These are phyloP conservation scores for Candida peoriensis DNA, from an alignment of 805 yeast species.

Conservation along the genomic window DNA sequence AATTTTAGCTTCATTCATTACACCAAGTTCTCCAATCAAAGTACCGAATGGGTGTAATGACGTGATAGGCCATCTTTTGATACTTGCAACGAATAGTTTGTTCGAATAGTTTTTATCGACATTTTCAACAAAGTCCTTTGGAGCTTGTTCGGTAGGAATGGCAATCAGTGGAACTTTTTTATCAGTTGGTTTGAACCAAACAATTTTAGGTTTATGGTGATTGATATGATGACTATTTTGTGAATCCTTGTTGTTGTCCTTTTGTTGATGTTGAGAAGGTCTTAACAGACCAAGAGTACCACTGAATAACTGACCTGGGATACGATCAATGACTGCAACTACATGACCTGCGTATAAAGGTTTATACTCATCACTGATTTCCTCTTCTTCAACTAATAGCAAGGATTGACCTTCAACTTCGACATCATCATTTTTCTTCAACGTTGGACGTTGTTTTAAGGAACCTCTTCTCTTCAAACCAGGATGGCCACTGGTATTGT, in stretches of 20 bases:
- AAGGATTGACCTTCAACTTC: conserved; percentile 98
- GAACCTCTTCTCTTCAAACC: conserved; percentile 78
- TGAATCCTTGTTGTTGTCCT: conserved; percentile 5
- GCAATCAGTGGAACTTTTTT: conserved; percentile 97
- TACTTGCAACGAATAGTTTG: conserved; percentile 86
- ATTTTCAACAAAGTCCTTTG: conserved; percentile 89
- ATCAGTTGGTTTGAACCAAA: conserved; percentile 98
- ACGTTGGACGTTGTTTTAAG: conserved; percentile 90
- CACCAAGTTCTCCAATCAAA: conserved; percentile 79
- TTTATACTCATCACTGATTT: conserved; percentile 84
- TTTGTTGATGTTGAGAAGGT: conserved; percentile 78
- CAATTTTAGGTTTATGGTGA: conserved; percentile 74
- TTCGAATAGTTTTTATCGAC: conserved; percentile 73
- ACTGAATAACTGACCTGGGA: conserved; percentile 92
- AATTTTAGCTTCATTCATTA: conserved; percentile 66
- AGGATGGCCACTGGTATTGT: conserved; percentile 28
- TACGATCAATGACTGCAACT: conserved; percentile 95
- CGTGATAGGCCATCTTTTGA: conserved; percentile 98
- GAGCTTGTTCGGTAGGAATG: conserved; percentile 98
- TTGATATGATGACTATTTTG: conserved; percentile 16
- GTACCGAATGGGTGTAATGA: conserved; percentile 98
- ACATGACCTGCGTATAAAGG: conserved; percentile 98
- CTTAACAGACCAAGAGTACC: conserved; percentile 92
- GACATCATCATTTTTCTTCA: conserved; percentile 96
- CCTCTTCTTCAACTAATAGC: conserved; percentile 89